Base-by-base conservation (phyloP, 495 filamentous ascomycete species). In the Letharia columbiana region DNA sequence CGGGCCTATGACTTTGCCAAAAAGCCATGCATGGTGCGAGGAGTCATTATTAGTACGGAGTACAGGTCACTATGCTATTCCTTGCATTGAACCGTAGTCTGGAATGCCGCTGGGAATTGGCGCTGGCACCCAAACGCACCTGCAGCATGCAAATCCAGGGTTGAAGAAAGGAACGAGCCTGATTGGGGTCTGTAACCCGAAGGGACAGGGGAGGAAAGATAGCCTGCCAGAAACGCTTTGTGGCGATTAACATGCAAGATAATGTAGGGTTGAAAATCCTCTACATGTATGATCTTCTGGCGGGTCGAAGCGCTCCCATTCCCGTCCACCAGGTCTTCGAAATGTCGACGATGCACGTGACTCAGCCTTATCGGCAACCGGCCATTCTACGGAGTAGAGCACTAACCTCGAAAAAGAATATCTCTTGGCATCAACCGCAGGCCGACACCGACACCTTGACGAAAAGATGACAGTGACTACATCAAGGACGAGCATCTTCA, bases 281-380 rank as follows among this genome's bases (percentile, higher is more conserved):
- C 23, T 28, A 28, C 23, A 28, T 28, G 23, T 28, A 28, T 52
- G 50, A 54, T 54, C 10, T 54, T 54, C 5, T 54, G 31, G 23
- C 23, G 5, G 47, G 5, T 10, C 20, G 20, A 4, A 4, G 47
- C 18, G 20, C 10, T 23, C 45, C 45, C 7, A 1, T 17, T 12
- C 4, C 41, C 41, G 12, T 12, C 41, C 6, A 8, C 11, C 23
- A 28, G 23, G 10, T 44, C 41, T 44, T 44, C 6, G 41, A 37
- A 9, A 56, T 5, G 8, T 31, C 18, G 13, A 31, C 2, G 7
- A 35, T 31, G 49, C 54, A 57, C 54, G 33, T 57, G 54, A 57
- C 33, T 57, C 54, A 57, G 54, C 54, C 54, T 57, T 57, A 57
- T 57, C 31, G 31, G 54, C 50, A 37, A 18, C 23, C n/a, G 3